A percentile compares a stretch with the other conserved stretches of the same genome.
These are phyloP conservation scores for Wickerhamomyces queroliae DNA, from an alignment of 805 yeast genomes.

Conservation along the genomic window DNA sequence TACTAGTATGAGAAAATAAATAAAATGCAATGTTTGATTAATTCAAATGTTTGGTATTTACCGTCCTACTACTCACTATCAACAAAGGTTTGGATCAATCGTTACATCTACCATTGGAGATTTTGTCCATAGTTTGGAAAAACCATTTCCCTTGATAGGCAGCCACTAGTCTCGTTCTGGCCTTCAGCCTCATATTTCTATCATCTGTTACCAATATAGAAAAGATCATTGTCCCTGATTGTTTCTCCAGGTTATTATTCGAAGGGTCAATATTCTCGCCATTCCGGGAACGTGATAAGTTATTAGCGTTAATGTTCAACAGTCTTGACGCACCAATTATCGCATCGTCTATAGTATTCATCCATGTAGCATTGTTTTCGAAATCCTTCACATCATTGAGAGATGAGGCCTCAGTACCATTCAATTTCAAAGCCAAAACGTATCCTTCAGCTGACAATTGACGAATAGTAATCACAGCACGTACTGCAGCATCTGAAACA, in stretches of 20 bases:
- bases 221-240: slow-evolving; percentile 1
- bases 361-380: slow-evolving; percentile 69
- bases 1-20: background rate
- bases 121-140: slow-evolving; percentile 42
- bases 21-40: background rate
- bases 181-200: slow-evolving; percentile 61
- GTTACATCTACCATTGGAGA: slow-evolving; percentile 42
- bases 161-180: slow-evolving; percentile 49
- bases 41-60: too few relatives aligned
- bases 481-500: slow-evolving; percentile 73
- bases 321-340: slow-evolving; percentile 49
- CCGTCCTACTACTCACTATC: too few relatives aligned
- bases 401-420: slow-evolving; percentile 63
- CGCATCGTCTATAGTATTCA: slow-evolving; percentile 65
- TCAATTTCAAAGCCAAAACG: slow-evolving; percentile 57
- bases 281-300: slow-evolving; percentile 4
- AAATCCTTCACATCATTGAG: slow-evolving; percentile 70
- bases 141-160: slow-evolving; percentile 59
- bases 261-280: slow-evolving; percentile 8
- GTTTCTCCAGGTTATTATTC: slow-evolving; percentile 2
- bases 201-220: slow-evolving; percentile 71
- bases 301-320: slow-evolving; percentile 22
- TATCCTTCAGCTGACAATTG: slow-evolving; percentile 54
- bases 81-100: slow-evolving; percentile 29
- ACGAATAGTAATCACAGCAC: slow-evolving; percentile 70